Conservation (phyloP, 495 filamentous ascomycete species). For the Parathielavia appendiculata region DNA sequence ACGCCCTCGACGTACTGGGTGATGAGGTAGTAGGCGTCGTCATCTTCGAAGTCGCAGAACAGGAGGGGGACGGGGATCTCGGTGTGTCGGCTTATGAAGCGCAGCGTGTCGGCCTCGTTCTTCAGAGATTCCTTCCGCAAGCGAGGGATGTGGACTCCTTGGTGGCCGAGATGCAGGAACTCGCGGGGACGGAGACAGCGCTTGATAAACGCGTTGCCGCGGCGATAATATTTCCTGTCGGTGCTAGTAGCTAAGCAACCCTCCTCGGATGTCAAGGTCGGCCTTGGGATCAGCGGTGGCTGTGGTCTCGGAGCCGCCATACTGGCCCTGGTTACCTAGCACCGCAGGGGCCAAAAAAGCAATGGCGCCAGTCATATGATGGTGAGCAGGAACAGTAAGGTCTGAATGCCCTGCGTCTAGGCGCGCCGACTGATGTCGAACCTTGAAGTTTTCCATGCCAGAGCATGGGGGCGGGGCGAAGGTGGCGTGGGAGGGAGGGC, state of each 20-base stretch:
- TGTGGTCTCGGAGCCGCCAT: conserved; percentile 6
- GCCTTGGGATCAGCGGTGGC: conserved; percentile 1
- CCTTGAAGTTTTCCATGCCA: background rate
- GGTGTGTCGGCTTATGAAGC: conserved; percentile 8
- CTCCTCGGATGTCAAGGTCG: conserved; percentile 6
- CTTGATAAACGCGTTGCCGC: conserved; percentile 17
- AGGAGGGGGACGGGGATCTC: conserved; percentile 13
- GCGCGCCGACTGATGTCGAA: background rate
- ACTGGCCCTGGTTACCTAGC: background rate
- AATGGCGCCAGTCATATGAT: background rate
- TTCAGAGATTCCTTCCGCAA: conserved; percentile 4
- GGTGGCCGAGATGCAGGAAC: background rate
- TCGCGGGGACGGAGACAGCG: conserved; percentile 10
- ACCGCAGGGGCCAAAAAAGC: background rate
- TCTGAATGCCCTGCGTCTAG: too few species aligned
- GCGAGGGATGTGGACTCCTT: conserved; percentile 3
- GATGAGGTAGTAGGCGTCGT: conserved; percentile 17
- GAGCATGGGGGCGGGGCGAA: background rate
- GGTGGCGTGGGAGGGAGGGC: background rate
- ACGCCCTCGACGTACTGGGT: conserved; percentile 16
- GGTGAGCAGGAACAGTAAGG: background rate
- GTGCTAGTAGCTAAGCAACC: conserved; percentile 5
- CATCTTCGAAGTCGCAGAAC: conserved; percentile 15
- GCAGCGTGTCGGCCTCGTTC: conserved; percentile 15
- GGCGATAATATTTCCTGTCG: conserved; percentile 13